These are phyloP conservation scores for Exsudoporus frostii DNA, from an alignment of 768 basidiomycete genomes.

Conservation along the genomic window DNA sequence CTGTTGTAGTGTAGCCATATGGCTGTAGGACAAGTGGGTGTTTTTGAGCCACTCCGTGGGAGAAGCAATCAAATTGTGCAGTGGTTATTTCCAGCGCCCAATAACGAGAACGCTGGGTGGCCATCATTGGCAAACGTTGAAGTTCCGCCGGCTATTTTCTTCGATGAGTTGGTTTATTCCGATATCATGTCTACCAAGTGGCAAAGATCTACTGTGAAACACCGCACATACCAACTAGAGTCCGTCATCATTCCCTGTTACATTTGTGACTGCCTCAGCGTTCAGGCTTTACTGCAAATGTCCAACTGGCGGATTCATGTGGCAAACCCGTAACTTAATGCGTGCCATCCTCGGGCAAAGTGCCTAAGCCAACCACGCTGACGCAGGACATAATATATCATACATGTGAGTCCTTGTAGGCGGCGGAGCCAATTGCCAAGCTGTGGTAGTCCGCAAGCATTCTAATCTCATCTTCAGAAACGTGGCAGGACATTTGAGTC, in stretches of 20 bases:
- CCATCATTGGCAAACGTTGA: constrained; percentile 1
- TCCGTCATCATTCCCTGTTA: no score
- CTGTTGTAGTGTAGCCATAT: constrained; percentile 24
- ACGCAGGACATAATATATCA: constrained; percentile 10
- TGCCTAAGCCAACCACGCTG: constrained; percentile 4
- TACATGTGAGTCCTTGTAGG: constrained; percentile 10
- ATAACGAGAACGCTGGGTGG: constrained; percentile 1
- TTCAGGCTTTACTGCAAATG: neutral
- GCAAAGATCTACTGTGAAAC: neutral
- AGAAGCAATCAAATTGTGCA: constrained; percentile 6
- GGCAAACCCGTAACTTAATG: constrained; percentile 4
- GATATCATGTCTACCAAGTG: neutral
- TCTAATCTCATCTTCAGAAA: neutral
- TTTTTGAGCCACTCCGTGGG: neutral
- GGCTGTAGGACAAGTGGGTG: constrained; percentile 14
- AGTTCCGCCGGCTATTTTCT: neutral
- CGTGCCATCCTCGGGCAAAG: neutral
- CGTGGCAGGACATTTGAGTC: neutral
- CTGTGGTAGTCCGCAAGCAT: constrained; percentile 15
- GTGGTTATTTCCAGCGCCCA: neutral
- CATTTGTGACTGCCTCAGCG: neutral
- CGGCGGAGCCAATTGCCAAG: constrained; percentile 18
- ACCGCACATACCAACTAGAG: neutral
- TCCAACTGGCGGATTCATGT: constrained; percentile 1
- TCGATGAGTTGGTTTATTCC: neutral